Evolutionary conservation across 495 filamentous ascomycete species (phyloP), one percentile per base, ranked within the genome.

Genomic region (Rostrohypoxylon terebratum): DNA sequence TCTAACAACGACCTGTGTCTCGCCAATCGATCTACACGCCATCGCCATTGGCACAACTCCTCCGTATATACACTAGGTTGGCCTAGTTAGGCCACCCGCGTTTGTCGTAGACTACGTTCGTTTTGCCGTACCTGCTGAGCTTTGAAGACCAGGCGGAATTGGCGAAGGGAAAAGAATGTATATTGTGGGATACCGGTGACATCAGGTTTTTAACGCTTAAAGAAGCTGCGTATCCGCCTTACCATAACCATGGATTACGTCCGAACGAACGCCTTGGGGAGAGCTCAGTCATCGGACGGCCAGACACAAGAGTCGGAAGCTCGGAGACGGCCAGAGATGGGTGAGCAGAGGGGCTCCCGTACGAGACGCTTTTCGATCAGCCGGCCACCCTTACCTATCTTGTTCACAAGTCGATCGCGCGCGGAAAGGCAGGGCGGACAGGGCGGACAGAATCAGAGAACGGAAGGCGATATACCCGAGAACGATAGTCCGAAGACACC

Each of bases 401-500:
- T 82, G 40, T 78, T 83, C 69, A 76, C 77, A 14, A 71, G 77
- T 47, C 76, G 75, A 45, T 73, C 68, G 8, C 76, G 64, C 38
- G 68, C 65, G 55, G 68, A 18, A 51, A 70, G 44, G 63, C 83
- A 59, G 48, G 68, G 16, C 53, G 70, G 34, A 65, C 83, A 59
- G 48, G 68, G 16, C 53, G 70, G 34, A 65, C 83, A 54, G 66
- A 69, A 68, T 36, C 66, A 71, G 23, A 77, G 76, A 33, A 68
- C 77, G 0, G 78, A 77, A 31, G 74, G 74, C n/a, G 75, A 76
- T 18, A 59, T 59, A 36, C 10, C 44, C 21, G 71, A 74, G 14
- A 65, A 77, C 13, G 74, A 82, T 40, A 79, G 75, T 4, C 83
- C 83, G 28, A 86, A 87, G 70, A 77, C 80, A 2, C 81, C 84